phyloP scores from a whole-genome alignment of 2,329 filamentous ascomycete species.

The Clarireedia paspali region DNA sequence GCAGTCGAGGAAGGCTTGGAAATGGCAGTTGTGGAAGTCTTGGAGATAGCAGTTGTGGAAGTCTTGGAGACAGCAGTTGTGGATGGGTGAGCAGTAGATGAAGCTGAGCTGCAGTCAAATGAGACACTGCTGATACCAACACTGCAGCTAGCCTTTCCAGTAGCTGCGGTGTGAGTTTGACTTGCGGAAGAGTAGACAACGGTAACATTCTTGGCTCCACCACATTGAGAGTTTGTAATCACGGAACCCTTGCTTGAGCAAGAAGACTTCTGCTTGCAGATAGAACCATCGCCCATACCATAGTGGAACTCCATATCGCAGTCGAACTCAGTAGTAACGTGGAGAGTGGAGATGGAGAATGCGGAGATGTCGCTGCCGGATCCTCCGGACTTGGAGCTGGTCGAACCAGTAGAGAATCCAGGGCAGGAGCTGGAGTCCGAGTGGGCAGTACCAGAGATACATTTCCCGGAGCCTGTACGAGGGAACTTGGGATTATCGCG shows the following conservation, averaged over 20 bases:
- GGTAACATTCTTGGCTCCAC: conserved; percentile 76
- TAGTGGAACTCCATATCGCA: conserved; percentile 80
- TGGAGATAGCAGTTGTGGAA: neutral
- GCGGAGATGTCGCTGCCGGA: conserved; percentile 33
- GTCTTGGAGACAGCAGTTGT: conserved; percentile 8
- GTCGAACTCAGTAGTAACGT: conserved; percentile 68
- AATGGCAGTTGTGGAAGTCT: conserved; percentile 9
- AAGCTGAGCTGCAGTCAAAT: conserved; percentile 57
- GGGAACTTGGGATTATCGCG: conserved; percentile 40
- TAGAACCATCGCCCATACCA: conserved; percentile 72
- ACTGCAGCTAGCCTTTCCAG: conserved; percentile 51
- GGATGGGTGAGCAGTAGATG: conserved; percentile 15
- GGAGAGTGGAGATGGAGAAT: conserved; percentile 71
- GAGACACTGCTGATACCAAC: conserved; percentile 67
- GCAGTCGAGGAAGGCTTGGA: neutral
- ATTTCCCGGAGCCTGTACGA: conserved; percentile 38
- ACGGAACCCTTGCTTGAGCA: conserved; percentile 62
- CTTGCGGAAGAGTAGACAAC: conserved; percentile 51
- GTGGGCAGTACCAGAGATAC: conserved; percentile 47
- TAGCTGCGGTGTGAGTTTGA: conserved; percentile 39
- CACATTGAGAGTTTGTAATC: conserved; percentile 81
- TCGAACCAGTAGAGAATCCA: conserved; percentile 47
- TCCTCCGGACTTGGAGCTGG: neutral
- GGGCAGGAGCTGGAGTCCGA: conserved; percentile 41
- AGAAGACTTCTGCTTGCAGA: conserved; percentile 67